These are phyloP conservation scores for Nicotiana benthamiana DNA, from an alignment of 257 asterid species.

Conservation along the genomic window DNA sequence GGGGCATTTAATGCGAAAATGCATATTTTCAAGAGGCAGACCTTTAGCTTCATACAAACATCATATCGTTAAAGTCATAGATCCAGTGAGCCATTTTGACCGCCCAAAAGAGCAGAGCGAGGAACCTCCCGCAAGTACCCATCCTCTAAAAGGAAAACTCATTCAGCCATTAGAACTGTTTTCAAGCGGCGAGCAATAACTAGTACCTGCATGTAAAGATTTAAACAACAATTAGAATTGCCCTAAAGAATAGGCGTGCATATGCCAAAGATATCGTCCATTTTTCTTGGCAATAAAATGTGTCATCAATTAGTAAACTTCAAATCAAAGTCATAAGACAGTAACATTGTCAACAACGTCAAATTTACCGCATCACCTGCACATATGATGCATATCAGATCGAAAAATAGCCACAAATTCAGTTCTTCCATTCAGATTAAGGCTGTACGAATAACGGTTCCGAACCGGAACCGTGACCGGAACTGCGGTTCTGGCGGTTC, in stretches of 20 bases:
- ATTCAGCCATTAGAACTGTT: slow-evolving; percentile 75
- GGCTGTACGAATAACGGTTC: no score
- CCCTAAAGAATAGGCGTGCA: neutral
- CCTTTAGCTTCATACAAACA: neutral
- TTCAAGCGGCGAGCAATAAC: slow-evolving; percentile 85
- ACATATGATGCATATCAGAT: neutral
- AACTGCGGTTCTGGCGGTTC: no score
- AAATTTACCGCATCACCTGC: neutral
- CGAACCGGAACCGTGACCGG: no score
- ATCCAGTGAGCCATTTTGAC: slow-evolving; percentile 23
- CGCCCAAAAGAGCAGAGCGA: slow-evolving; percentile 47
- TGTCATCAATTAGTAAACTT: neutral
- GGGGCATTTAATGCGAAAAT: neutral
- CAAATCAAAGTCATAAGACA: neutral
- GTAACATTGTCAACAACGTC: neutral
- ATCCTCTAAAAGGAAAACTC: slow-evolving; percentile 43
- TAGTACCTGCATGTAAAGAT: slow-evolving; percentile 47
- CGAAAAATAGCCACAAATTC: neutral
- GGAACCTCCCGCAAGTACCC: slow-evolving; percentile 65
- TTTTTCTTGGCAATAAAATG: neutral
- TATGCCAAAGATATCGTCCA: neutral
- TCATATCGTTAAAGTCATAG: slow-evolving; percentile 24
- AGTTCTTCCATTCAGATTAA: neutral
- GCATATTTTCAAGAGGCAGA: neutral
- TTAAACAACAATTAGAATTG: neutral